Conservation (phyloP, 1,139 yeast genomes). For the Geotrichum macrosporum region DNA sequence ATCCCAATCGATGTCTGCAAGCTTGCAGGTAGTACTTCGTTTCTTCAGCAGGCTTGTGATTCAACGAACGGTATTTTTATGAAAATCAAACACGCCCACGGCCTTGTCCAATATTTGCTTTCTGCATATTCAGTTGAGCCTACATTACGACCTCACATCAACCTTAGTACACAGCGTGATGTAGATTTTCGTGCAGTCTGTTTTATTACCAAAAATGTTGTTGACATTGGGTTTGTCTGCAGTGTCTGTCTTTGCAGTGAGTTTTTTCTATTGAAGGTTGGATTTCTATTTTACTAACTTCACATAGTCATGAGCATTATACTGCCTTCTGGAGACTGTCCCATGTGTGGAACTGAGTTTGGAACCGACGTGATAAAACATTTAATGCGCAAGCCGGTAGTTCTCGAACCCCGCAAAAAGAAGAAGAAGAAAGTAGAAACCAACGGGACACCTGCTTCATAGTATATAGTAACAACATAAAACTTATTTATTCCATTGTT, state of each 20-base stretch:
- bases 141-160: conserved; percentile 63
- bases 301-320: conserved; percentile 41
- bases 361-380: conserved; percentile 55
- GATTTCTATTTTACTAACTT: background rate
- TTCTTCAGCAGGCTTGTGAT: conserved; percentile 92
- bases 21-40: conserved; percentile 71
- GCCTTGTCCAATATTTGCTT: conserved; percentile 65
- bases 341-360: conserved; percentile 63
- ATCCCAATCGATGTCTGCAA: conserved; percentile 89
- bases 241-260: conserved; percentile 76
- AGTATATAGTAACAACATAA: background rate
- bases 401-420: conserved; percentile 43
- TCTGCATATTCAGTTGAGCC: conserved; percentile 80
- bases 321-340: conserved; percentile 54
- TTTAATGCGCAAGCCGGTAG: conserved; percentile 53
- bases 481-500: conserved; percentile 11
- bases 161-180: conserved; percentile 77
- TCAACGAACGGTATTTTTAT: conserved; percentile 90
- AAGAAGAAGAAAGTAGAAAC: conserved; percentile 33
- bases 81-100: conserved; percentile 65
- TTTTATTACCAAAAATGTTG: conserved; percentile 79
- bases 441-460: conserved; percentile 10
- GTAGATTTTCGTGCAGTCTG: conserved; percentile 96
- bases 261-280: background rate
- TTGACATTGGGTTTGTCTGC: conserved; percentile 92